Conservation (phyloP, 371 early-diverging fungal genomes). For the Mycotypha africana region DNA sequence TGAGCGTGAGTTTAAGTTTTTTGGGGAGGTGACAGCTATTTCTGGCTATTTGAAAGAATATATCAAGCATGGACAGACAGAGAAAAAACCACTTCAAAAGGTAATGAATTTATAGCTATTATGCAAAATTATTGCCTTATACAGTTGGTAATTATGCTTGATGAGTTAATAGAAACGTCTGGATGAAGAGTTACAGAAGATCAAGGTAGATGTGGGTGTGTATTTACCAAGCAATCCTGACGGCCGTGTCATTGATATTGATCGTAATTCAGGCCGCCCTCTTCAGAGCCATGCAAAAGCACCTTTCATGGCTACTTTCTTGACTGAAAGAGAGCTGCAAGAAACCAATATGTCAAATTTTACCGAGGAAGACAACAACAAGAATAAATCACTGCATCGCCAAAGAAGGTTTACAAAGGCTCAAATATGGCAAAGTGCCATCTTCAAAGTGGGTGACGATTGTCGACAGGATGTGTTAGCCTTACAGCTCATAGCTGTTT, state of each 20-base stretch:
- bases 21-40: constrained; percentile 92
- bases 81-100: constrained; percentile 81
- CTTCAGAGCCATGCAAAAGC: constrained; percentile 99
- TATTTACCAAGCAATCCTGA: constrained; percentile 99
- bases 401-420: too few species aligned
- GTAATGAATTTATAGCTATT: constrained; percentile 13
- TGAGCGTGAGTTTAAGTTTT: constrained; percentile 94
- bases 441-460: constrained; percentile 99
- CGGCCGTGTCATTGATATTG: constrained; percentile 91
- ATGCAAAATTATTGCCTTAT: not conserved
- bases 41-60: constrained; percentile 96
- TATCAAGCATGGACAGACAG: constrained; percentile 88
- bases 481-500: constrained; percentile 96
- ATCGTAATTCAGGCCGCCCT: constrained; percentile 92
- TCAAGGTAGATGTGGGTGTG: constrained; percentile 94
- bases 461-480: constrained; percentile 99
- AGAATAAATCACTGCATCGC: not conserved
- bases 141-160: too few species aligned
- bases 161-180: constrained; percentile 41
- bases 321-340: constrained; percentile 63
- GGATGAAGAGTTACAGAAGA: constrained; percentile 95
- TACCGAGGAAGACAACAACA: constrained; percentile 23
- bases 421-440: constrained; percentile 72
- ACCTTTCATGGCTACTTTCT: constrained; percentile 99
- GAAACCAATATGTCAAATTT: constrained; percentile 30